phyloP scores from a whole-genome alignment of 257 asterid species.

The Perilla frutescens region DNA sequence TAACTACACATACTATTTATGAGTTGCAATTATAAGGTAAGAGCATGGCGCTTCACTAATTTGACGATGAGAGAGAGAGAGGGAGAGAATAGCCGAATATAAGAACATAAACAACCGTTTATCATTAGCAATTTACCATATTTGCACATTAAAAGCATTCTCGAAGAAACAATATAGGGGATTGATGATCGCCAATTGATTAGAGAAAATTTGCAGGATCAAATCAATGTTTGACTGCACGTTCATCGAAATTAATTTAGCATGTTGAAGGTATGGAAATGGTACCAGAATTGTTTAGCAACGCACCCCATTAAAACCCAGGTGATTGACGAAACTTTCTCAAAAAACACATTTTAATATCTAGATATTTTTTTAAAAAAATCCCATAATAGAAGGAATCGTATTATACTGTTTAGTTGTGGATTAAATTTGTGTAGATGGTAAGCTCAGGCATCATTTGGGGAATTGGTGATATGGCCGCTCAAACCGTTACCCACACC shows the following conservation, averaged over 20 bases:
- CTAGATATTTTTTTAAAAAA: too few relatives aligned
- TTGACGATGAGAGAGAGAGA: too few relatives aligned
- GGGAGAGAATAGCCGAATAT: background rate
- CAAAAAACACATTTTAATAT: too few relatives aligned
- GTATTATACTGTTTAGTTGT: too few relatives aligned
- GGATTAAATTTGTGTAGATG: conserved; percentile 11
- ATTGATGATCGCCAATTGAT: background rate
- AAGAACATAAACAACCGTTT: background rate
- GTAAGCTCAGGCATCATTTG: conserved; percentile 75
- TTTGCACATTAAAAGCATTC: background rate
- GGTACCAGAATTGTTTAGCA: conserved; percentile 71
- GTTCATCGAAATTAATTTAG: background rate
- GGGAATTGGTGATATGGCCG: conserved; percentile 84
- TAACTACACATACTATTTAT: too few relatives aligned
- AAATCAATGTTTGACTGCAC: background rate
- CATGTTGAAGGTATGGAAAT: conserved; percentile 73
- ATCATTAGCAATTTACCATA: background rate
- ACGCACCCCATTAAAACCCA: conserved; percentile 79
- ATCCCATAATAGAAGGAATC: too few relatives aligned
- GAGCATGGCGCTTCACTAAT: background rate
- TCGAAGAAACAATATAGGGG: conserved; percentile 28
- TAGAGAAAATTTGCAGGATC: background rate
- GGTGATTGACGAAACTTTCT: conserved; percentile 40
- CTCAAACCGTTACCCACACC: conserved; percentile 74
- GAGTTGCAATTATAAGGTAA: conserved; percentile 11